Evolutionary conservation across 2,329 filamentous ascomycete species (phyloP).

Genomic region (Talaromyces sp.): DNA sequence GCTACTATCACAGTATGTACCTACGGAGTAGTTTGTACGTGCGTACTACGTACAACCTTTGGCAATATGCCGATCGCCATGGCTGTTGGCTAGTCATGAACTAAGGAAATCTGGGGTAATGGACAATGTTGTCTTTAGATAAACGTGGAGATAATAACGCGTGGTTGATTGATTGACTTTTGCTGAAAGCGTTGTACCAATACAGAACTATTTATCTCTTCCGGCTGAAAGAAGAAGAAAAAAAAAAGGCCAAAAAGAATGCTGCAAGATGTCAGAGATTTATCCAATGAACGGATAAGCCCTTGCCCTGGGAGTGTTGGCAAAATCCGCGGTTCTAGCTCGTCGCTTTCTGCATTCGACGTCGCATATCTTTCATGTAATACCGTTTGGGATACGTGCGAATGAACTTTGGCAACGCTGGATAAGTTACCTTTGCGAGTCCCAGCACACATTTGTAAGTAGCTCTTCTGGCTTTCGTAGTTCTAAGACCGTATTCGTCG

Average conservation of each 20-base stretch:
- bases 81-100: not conserved
- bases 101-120: not conserved
- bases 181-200: not conserved
- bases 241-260: not conserved
- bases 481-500: slow-evolving; percentile 22
- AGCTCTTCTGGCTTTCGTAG: slow-evolving; percentile 14
- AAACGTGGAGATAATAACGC: not conserved
- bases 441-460: slow-evolving; percentile 17
- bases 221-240: not conserved
- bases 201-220: not conserved
- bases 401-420: slow-evolving; percentile 19
- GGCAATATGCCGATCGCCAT: not conserved
- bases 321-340: not conserved
- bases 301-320: too few relatives aligned
- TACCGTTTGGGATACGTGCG: slow-evolving; percentile 21
- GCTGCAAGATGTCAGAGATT: too few relatives aligned
- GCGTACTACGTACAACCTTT: not conserved
- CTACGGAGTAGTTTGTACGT: too few relatives aligned
- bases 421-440: slow-evolving; percentile 18
- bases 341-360: slow-evolving; percentile 12
- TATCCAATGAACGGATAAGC: too few relatives aligned
- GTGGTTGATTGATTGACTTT: not conserved
- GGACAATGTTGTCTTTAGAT: not conserved
- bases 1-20: too few relatives aligned
- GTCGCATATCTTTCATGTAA: slow-evolving; percentile 29